A percentile compares a stretch with the other conserved stretches of the same genome.
phyloP scores from a whole-genome alignment of 2,329 filamentous ascomycete genomes.

The Colletotrichum godetiae region DNA sequence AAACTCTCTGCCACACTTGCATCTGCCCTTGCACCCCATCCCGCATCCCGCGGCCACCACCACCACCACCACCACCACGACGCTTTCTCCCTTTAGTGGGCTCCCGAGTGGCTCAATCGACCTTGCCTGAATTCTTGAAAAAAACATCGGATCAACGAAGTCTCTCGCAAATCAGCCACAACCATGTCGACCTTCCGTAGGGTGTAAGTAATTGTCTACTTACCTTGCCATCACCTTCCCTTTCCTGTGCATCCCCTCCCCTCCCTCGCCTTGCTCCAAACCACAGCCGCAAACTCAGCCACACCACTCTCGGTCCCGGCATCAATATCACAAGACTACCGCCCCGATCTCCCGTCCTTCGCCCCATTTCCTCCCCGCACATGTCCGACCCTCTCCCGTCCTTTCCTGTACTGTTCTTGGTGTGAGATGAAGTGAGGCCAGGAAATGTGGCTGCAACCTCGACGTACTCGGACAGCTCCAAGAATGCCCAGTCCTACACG shows the following conservation, averaged over 20 bases:
- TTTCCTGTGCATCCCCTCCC: not conserved
- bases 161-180: not conserved
- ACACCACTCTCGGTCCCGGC: not conserved
- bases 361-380: not conserved
- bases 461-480: not conserved
- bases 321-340: not conserved
- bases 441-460: not conserved
- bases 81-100: not conserved
- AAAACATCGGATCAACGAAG: constrained; percentile 1
- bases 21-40: not conserved
- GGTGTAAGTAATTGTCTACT: constrained; percentile 22
- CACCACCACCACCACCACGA: not conserved
- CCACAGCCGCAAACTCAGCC: constrained; percentile 2
- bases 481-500: not conserved
- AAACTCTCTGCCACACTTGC: not conserved
- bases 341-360: not conserved
- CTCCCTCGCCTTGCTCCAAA: not conserved
- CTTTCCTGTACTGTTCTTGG: not conserved
- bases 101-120: not conserved
- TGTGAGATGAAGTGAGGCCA: not conserved
- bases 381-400: no score
- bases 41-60: not conserved
- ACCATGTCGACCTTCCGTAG: constrained; percentile 30
- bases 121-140: not conserved
- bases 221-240: not conserved